A percentile compares a stretch with the other conserved stretches of the same genome.
These are phyloP conservation scores for Coprinopsis sp. DNA, from an alignment of 768 basidiomycete species.

Conservation along the genomic window DNA sequence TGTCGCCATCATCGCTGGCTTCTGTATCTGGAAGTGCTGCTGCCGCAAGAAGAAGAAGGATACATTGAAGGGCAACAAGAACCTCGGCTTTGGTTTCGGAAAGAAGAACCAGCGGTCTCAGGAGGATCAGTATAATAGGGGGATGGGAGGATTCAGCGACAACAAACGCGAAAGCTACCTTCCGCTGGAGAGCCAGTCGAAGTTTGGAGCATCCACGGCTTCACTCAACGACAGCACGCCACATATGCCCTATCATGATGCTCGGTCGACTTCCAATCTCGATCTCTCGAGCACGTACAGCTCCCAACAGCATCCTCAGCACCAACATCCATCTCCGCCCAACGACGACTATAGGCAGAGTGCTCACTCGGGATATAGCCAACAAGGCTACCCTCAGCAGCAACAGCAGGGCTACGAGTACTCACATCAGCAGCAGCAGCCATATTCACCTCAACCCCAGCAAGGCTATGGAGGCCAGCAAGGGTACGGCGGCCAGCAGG, in stretches of 20 bases:
- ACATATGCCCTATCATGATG: neutral
- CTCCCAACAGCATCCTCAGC: neutral
- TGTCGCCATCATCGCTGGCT: constrained; percentile 39
- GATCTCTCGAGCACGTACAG: too few species aligned
- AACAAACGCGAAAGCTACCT: constrained; percentile 24
- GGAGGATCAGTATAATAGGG: constrained; percentile 19
- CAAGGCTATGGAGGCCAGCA: neutral
- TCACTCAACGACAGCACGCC: neutral
- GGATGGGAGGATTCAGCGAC: neutral
- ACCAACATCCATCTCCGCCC: neutral
- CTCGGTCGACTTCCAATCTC: neutral
- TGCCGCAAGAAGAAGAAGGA: constrained; percentile 30
- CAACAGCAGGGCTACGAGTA: neutral
- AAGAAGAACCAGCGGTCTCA: constrained; percentile 12
- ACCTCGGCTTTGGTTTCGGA: constrained; percentile 6
- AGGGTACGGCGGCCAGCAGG: too few species aligned
- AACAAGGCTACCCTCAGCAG: neutral
- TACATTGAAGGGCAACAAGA: constrained; percentile 8
- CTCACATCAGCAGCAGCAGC: neutral
- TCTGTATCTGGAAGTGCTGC: constrained; percentile 61
- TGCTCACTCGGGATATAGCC: neutral
- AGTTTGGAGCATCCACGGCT: constrained; percentile 14
- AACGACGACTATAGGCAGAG: too few species aligned
- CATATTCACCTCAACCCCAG: neutral
- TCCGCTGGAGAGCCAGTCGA: constrained; percentile 25